A percentile compares a stretch with the other conserved stretches of the same genome.
Conservation (phyloP, 352 stramenopile species). For the Pythium scleroteichum region DNA sequence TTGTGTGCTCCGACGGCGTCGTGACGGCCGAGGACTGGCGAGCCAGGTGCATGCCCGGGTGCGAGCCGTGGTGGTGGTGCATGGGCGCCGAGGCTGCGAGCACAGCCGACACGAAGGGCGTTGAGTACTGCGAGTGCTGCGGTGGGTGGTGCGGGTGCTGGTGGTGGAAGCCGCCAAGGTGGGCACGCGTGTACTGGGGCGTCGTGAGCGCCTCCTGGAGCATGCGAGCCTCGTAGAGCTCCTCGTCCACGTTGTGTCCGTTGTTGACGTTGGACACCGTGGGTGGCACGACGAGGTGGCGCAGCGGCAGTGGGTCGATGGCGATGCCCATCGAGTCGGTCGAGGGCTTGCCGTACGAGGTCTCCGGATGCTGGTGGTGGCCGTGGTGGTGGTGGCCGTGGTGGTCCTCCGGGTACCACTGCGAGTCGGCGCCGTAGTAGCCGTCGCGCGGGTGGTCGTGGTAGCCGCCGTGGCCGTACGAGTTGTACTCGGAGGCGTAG, state of each 20-base stretch:
- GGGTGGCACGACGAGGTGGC: conserved; percentile 17
- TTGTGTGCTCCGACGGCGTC: conserved; percentile 19
- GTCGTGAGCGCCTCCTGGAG: conserved; percentile 35
- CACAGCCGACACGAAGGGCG: conserved; percentile 28
- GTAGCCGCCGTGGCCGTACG: conserved; percentile 1
- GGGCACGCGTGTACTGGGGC: conserved; percentile 21
- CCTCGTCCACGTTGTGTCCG: conserved; percentile 23
- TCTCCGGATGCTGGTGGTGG: conserved; percentile 8
- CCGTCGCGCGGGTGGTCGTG: conserved; percentile 9
- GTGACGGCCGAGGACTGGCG: conserved; percentile 14
- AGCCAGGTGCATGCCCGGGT: conserved; percentile 1
- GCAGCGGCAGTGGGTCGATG: conserved; percentile 26
- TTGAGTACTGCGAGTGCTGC: conserved; percentile 22
- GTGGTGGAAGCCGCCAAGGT: conserved; percentile 20
- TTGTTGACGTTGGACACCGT: conserved; percentile 2
- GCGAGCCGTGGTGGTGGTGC: conserved; percentile 18
- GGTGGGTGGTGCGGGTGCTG: conserved; percentile 14
- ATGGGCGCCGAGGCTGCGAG: conserved; percentile 23
- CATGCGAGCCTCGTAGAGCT: conserved; percentile 39
- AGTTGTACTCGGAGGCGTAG: conserved; percentile 11
- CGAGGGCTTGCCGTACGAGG: conserved; percentile 14
- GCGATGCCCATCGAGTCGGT: conserved; percentile 20
- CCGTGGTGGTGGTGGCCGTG: conserved; percentile 12
- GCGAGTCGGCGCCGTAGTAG: conserved; percentile 17
- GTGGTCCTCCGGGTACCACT: conserved; percentile 17